phyloP scores from a whole-genome alignment of 2,329 filamentous ascomycete species.

The Laburnicola sp. region DNA sequence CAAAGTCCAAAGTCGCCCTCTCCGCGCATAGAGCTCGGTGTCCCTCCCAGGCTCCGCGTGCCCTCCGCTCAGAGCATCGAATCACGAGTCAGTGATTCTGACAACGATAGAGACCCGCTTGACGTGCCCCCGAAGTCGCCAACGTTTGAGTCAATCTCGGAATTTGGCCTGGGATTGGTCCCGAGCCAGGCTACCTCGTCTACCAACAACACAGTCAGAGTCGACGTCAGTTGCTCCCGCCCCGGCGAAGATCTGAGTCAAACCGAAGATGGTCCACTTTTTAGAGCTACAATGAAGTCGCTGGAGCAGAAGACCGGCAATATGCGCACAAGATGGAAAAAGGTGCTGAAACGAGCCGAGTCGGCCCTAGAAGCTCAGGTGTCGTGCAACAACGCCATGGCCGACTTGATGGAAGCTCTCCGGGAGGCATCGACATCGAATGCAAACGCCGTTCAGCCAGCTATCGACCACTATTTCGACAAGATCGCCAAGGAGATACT shows the following conservation, averaged over 20 bases:
- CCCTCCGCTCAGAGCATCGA: conserved; percentile 87
- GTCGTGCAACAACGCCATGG: conserved; percentile 82
- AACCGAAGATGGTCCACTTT: conserved; percentile 90
- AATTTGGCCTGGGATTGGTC: conserved; percentile 50
- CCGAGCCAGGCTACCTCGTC: conserved; percentile 47
- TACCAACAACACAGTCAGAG: conserved; percentile 61
- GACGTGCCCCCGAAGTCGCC: conserved; percentile 52
- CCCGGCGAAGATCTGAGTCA: conserved; percentile 79
- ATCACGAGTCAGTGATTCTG: conserved; percentile 75
- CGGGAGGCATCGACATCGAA: conserved; percentile 88
- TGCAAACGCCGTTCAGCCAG: conserved; percentile 93
- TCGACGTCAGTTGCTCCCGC: conserved; percentile 84
- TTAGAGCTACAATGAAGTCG: conserved; percentile 94
- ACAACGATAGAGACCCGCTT: conserved; percentile 54
- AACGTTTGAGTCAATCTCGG: conserved; percentile 52
- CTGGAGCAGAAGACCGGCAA: conserved; percentile 95
- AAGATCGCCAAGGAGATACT: conserved; percentile 93
- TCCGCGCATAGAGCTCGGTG: conserved; percentile 71
- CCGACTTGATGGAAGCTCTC: conserved; percentile 80
- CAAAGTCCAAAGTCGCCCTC: conserved; percentile 56
- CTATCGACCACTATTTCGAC: conserved; percentile 96
- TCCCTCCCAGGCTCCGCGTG: conserved; percentile 76
- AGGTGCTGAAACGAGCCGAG: conserved; percentile 91
- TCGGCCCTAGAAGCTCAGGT: conserved; percentile 77
- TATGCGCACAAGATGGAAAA: conserved; percentile 94